Conservation (phyloP, 768 basidiomycete species). For the Saitozyma sp. region DNA sequence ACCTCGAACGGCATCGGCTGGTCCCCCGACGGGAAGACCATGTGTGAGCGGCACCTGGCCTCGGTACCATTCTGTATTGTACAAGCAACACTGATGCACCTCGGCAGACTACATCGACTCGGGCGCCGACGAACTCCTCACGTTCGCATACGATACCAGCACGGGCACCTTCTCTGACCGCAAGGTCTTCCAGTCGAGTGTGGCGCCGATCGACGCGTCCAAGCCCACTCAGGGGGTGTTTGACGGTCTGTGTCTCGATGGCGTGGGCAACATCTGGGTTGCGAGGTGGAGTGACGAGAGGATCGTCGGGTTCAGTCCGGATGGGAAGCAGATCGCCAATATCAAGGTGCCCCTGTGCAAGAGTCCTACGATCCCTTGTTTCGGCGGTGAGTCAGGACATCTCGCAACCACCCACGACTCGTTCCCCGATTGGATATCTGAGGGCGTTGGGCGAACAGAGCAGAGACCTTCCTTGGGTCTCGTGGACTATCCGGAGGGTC, state of each 20-base stretch:
- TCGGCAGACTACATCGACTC: slow-evolving; percentile 49
- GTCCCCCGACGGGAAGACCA: slow-evolving; percentile 40
- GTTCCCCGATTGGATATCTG: no score
- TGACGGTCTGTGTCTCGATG: slow-evolving; percentile 47
- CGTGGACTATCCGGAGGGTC: slow-evolving; percentile 4
- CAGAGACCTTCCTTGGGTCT: background rate
- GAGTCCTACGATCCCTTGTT: slow-evolving; percentile 41
- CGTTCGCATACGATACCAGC: slow-evolving; percentile 35
- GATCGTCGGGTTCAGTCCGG: slow-evolving; percentile 38
- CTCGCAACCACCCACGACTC: no score
- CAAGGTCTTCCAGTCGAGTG: slow-evolving; percentile 10
- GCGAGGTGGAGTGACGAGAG: slow-evolving; percentile 45
- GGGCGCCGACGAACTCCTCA: slow-evolving; percentile 20
- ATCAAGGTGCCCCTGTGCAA: slow-evolving; percentile 18
- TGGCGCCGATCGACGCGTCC: slow-evolving; percentile 14
- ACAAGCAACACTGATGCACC: slow-evolving; percentile 1
- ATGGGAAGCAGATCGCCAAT: slow-evolving; percentile 36
- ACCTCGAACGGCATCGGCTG: slow-evolving; percentile 47
- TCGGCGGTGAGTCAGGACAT: slow-evolving; percentile 31
- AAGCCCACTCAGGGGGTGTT: slow-evolving; percentile 29
- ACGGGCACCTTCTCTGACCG: slow-evolving; percentile 30
- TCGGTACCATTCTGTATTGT: no score
- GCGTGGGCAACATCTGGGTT: slow-evolving; percentile 44
- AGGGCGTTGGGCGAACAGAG: no score
- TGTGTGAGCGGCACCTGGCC: slow-evolving; percentile 34